Evolutionary conservation across 495 filamentous ascomycete species (phyloP), one percentile per base, ranked within the genome.

Genomic region (Penicillium verhagenii): DNA sequence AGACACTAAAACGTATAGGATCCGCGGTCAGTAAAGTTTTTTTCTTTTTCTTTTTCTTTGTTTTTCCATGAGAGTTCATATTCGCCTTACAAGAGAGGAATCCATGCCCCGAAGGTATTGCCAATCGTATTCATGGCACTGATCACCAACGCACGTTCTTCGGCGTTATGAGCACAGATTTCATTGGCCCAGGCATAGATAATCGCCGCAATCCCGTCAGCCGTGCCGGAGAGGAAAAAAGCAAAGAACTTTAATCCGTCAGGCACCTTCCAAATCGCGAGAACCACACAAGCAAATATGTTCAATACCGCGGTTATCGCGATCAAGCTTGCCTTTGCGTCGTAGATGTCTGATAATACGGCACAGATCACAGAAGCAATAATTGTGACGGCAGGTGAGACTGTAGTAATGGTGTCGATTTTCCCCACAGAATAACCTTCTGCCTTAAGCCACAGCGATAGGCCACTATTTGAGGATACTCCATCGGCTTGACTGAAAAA

Each of bases 91-190:
- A 67, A 62, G 13, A 67, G 53, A 19, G 64, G 64, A 24, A 63
- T 52, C 58, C 61, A 67, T 23, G 64, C 59, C n/a, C 61, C 65
- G 47, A 80, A 72, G 2, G 75, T 75, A 61, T 82, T 81, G 1
- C 72, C 75, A 50, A 76, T 60, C 0, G 75, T 76, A 53, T 82
- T 83, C 78, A 82, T 81, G 7, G 72, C 67, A 33, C 73, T 74
- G 35, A 79, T 71, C 9, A 85, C 80, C 18, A 85, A 52, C 4
- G 81, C 80, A 37, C 82, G 65, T 62, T 85, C 81, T 67, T 85
- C 82, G 23, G 77, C 77, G 45, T 80, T 78, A 23, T 72, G 71
- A 9, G 65, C 65, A 56, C 81, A 83, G 33, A 84, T 82, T 53
- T 85, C 82, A 54, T 82, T 75, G 8, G 77, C 79, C 80, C 80